A percentile compares a stretch with the other conserved stretches of the same genome.
phyloP scores from a whole-genome alignment of 2,329 filamentous ascomycete species.

The Penicillium olsonii region DNA sequence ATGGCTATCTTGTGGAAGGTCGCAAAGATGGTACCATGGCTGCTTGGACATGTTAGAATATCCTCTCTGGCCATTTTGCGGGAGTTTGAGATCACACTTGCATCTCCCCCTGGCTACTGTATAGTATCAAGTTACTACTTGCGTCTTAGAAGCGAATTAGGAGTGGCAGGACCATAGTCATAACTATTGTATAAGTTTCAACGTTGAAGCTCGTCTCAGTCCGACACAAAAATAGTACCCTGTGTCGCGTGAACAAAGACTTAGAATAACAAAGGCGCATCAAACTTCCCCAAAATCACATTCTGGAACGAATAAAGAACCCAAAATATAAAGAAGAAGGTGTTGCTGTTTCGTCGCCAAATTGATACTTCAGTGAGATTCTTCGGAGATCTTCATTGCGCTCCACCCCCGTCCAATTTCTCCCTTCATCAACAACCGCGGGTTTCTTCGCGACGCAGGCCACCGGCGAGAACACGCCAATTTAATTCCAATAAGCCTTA shows the following conservation, averaged over 20 bases:
- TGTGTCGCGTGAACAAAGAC: constrained; percentile 7
- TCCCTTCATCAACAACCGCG: constrained; percentile 5
- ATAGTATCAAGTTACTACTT: constrained; percentile 22
- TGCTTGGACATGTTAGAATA: constrained; percentile 74
- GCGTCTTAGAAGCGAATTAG: constrained; percentile 19
- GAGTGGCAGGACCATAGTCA: constrained; percentile 12
- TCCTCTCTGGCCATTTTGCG: constrained; percentile 1
- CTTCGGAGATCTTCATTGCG: constrained; percentile 9
- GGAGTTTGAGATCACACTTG: constrained; percentile 1
- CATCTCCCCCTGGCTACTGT: constrained; percentile 17
- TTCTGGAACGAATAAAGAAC: not conserved
- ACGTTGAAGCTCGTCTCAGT: not conserved
- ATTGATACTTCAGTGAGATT: constrained; percentile 4
- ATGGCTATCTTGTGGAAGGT: constrained; percentile 92
- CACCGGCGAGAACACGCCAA: not conserved
- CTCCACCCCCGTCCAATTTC: constrained; percentile 12
- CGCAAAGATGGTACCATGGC: constrained; percentile 84
- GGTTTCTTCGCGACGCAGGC: not conserved
- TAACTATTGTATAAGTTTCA: constrained; percentile 9
- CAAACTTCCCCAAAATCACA: not conserved
- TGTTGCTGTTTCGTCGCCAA: not conserved
- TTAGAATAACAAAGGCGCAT: constrained; percentile 5
- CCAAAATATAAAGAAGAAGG: constrained; percentile 4
- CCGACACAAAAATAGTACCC: constrained; percentile 9
- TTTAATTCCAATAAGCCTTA: not conserved